phyloP scores from a whole-genome alignment of 768 basidiomycete species.

The Collybiopsis confluens region DNA sequence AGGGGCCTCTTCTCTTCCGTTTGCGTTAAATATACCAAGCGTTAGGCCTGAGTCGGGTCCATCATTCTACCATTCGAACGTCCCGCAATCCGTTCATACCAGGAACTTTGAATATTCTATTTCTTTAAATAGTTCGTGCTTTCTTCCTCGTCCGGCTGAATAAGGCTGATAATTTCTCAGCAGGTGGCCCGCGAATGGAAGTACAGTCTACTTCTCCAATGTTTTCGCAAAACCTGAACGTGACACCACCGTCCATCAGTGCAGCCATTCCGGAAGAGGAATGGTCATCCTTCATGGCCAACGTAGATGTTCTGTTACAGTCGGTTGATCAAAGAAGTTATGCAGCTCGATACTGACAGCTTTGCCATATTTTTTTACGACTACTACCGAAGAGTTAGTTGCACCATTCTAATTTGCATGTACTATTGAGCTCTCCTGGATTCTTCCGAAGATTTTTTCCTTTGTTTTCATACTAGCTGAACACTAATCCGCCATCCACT shows the following conservation, averaged over 20 bases:
- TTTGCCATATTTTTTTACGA: too few species aligned
- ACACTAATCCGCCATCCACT: conserved; percentile 5
- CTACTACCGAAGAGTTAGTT: too few species aligned
- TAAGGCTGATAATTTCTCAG: too few species aligned
- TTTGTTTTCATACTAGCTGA: neutral
- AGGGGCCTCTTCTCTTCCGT: neutral
- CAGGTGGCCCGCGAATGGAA: neutral
- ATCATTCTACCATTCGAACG: neutral
- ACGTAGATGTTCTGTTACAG: conserved; percentile 1
- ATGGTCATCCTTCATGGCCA: conserved; percentile 2
- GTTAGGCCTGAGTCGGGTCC: neutral
- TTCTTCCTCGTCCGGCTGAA: too few species aligned
- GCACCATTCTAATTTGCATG: neutral
- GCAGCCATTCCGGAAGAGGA: neutral
- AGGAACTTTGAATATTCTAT: too few species aligned
- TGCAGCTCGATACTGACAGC: neutral
- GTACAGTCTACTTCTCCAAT: neutral
- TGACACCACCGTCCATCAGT: neutral
- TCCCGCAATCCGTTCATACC: too few species aligned
- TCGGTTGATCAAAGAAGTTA: neutral
- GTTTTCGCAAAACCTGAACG: neutral
- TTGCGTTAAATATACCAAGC: neutral
- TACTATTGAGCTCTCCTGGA: neutral
- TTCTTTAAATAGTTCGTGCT: too few species aligned
- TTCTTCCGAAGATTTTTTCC: too few species aligned